Evolutionary conservation across 208 protist species (phyloP).

Genomic region (Leishmania lainsoni): DNA sequence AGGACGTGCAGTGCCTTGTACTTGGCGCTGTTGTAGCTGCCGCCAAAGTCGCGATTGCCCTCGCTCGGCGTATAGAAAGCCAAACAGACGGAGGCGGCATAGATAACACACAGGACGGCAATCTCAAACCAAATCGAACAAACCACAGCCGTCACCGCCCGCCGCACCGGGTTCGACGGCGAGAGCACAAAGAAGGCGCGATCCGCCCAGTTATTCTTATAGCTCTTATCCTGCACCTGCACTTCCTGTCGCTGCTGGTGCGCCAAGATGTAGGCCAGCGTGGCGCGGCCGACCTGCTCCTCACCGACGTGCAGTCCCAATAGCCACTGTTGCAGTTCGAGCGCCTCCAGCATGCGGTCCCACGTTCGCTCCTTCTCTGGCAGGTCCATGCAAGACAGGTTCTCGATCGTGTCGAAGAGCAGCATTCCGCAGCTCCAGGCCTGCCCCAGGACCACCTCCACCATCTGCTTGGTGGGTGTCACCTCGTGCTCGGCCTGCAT

Average conservation of each 20-base stretch:
- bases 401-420: constrained; percentile 88
- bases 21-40: constrained; percentile 60
- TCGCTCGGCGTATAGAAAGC: constrained; percentile 63
- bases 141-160: constrained; percentile 43
- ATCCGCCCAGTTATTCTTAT: constrained; percentile 70
- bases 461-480: constrained; percentile 60
- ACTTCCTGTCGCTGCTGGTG: constrained; percentile 72
- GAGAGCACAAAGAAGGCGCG: constrained; percentile 69
- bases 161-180: constrained; percentile 62
- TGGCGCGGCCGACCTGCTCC: constrained; percentile 87
- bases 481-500: constrained; percentile 71
- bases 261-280: constrained; percentile 87
- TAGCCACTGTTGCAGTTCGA: constrained; percentile 88
- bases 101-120: constrained; percentile 70
- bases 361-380: constrained; percentile 67
- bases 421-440: constrained; percentile 91
- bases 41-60: constrained; percentile 67
- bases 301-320: constrained; percentile 89
- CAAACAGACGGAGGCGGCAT: constrained; percentile 76
- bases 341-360: constrained; percentile 70
- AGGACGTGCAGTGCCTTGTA: constrained; percentile 79
- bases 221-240: constrained; percentile 32
- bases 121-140: constrained; percentile 69
- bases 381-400: constrained; percentile 75
- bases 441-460: constrained; percentile 88